A percentile compares a stretch with the other conserved stretches of the same genome.
Evolutionary conservation across 345 rosid genomes (phyloP).

Genomic region (Camelina sativa): DNA sequence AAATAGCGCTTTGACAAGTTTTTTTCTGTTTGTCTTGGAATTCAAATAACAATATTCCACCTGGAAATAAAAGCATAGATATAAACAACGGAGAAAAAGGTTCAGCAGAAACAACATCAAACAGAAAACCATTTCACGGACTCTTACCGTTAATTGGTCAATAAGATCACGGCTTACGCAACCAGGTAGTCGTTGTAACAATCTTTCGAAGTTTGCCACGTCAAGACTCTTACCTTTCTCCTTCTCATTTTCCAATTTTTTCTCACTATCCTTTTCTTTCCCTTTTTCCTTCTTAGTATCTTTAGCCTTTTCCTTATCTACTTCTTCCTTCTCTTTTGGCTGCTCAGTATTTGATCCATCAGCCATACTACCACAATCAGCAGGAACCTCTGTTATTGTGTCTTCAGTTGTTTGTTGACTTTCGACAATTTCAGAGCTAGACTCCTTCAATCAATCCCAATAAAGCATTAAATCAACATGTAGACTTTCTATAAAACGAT

Average conservation of each 20-base stretch:
- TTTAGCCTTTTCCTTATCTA: conserved; percentile 67
- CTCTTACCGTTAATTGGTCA: conserved; percentile 91
- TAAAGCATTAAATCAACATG: conserved; percentile 16
- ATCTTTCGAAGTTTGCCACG: conserved; percentile 90
- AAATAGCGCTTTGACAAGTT: conserved; percentile 92
- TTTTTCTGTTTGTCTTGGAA: conserved; percentile 92
- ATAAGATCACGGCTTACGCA: conserved; percentile 97
- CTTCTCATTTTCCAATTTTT: conserved; percentile 79
- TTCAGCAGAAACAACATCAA: conserved; percentile 9
- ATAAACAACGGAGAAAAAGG: conserved; percentile 21
- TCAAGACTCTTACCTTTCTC: conserved; percentile 88
- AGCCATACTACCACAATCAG: conserved; percentile 57
- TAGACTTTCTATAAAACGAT: background rate
- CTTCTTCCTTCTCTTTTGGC: conserved; percentile 86
- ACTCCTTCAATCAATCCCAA: conserved; percentile 57
- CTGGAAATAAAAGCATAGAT: conserved; percentile 50
- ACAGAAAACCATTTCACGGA: conserved; percentile 30
- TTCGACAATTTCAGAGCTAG: conserved; percentile 67
- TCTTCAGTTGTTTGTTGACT: conserved; percentile 58
- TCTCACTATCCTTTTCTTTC: conserved; percentile 84
- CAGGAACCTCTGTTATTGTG: conserved; percentile 54
- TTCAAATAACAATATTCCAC: conserved; percentile 97
- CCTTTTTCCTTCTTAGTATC: conserved; percentile 76
- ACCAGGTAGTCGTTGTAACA: conserved; percentile 93
- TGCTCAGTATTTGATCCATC: conserved; percentile 69